A percentile compares a stretch with the other conserved stretches of the same genome.
Conservation (phyloP, 208 protist species). For the Paratrypanosoma confusum region DNA sequence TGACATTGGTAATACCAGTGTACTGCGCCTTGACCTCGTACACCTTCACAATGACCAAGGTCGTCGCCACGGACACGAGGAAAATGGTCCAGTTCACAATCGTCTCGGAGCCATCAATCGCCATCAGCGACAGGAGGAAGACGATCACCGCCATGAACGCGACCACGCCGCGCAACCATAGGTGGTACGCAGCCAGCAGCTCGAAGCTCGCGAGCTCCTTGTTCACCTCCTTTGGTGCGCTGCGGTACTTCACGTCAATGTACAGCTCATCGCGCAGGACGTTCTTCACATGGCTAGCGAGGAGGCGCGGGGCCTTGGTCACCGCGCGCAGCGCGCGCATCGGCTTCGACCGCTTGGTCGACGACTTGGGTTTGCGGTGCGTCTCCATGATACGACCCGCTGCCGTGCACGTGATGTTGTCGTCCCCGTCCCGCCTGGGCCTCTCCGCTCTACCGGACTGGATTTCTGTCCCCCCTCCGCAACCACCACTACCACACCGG, state of each 20-base stretch:
- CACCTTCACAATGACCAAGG: conserved; percentile 40
- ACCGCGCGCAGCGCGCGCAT: too few relatives aligned
- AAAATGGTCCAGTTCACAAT: conserved; percentile 57
- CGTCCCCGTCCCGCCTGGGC: too few relatives aligned
- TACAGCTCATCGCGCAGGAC: conserved; percentile 56
- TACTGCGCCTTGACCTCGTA: conserved; percentile 61
- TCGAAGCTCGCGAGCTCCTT: conserved; percentile 40
- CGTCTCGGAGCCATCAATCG: conserved; percentile 11
- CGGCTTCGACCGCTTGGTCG: too few relatives aligned
- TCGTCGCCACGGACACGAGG: conserved; percentile 24
- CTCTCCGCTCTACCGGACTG: too few relatives aligned
- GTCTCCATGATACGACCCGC: too few relatives aligned
- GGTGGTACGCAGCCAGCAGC: conserved; percentile 47
- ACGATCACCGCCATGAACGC: conserved; percentile 45
- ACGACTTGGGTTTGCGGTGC: too few relatives aligned
- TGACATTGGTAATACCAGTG: conserved; percentile 39
- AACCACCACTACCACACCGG: too few relatives aligned
- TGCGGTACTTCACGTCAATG: conserved; percentile 37
- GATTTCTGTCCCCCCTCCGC: too few relatives aligned
- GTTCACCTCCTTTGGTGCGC: conserved; percentile 30
- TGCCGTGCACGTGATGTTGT: too few relatives aligned
- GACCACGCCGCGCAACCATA: conserved; percentile 60
- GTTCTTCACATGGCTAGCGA: conserved; percentile 51
- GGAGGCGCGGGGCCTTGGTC: conserved; percentile 40
- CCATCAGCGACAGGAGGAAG: conserved; percentile 40